Conservation (phyloP, 805 yeast species). For the Scheffersomyces lignosus region DNA sequence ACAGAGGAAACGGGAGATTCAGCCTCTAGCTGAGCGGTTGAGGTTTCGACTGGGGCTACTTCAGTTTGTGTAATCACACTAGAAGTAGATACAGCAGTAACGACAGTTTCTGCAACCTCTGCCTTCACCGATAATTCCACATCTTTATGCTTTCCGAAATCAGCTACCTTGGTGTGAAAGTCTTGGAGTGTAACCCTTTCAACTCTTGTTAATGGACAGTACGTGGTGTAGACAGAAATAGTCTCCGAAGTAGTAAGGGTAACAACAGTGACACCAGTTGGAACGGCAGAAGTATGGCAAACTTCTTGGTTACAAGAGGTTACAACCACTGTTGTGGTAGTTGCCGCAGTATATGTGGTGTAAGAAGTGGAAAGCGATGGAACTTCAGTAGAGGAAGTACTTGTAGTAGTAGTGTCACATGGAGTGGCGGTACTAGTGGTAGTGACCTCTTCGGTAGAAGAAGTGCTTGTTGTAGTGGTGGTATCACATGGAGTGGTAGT, state of each 20-base stretch:
- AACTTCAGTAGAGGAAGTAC: not conserved
- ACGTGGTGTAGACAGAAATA: constrained; percentile 14
- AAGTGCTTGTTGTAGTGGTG: not conserved
- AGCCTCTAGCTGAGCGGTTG: not conserved
- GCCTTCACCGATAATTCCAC: too few species aligned
- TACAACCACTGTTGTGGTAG: constrained; percentile 5
- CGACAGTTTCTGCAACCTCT: not conserved
- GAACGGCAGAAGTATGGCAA: constrained; percentile 1
- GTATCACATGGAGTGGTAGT: not conserved
- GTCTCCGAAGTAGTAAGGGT: constrained; percentile 9
- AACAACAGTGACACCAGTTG: constrained; percentile 8
- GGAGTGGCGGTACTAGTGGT: not conserved
- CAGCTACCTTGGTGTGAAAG: too few species aligned
- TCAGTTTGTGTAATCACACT: too few species aligned
- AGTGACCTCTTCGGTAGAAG: too few species aligned
- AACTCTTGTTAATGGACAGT: constrained; percentile 14
- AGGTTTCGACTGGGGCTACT: too few species aligned
- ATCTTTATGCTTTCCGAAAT: too few species aligned
- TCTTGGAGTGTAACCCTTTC: too few species aligned
- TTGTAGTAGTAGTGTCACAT: not conserved
- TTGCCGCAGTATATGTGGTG: not conserved
- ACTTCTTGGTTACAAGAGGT: constrained; percentile 6
- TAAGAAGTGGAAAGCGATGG: not conserved
- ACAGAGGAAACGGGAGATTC: not conserved
- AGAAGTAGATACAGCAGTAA: not conserved